Evolutionary conservation across 305 asterid genomes (phyloP).

Genomic region (Withania somnifera): DNA sequence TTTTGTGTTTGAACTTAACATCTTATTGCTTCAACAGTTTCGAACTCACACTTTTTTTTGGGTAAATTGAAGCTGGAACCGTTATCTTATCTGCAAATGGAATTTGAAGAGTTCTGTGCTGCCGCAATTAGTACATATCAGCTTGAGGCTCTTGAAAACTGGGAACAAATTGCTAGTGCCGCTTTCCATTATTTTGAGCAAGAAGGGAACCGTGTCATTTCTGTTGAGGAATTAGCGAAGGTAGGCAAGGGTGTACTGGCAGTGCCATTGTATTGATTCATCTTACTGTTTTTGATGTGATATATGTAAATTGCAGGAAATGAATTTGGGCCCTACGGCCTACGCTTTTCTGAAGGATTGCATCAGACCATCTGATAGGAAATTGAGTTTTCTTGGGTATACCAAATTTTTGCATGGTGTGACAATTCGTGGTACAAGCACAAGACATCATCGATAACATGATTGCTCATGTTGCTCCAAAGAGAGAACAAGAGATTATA

Average conservation of each 20-base stretch:
- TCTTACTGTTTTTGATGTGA: no score
- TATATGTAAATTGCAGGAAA: no score
- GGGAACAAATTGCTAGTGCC: conserved; percentile 80
- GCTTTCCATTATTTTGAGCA: conserved; percentile 67
- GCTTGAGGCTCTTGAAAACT: conserved; percentile 66
- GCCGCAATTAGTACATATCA: conserved; percentile 88
- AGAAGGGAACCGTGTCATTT: conserved; percentile 76
- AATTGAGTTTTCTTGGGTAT: conserved; percentile 65
- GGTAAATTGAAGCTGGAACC: conserved; percentile 51
- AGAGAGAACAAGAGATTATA: neutral
- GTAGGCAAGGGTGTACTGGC: no score
- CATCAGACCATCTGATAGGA: conserved; percentile 60
- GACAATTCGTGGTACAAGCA: conserved; percentile 64
- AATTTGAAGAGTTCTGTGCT: conserved; percentile 85
- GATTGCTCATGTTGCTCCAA: neutral
- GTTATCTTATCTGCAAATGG: conserved; percentile 60
- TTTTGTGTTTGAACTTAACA: neutral
- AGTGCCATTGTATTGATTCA: no score
- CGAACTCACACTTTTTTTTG: neutral
- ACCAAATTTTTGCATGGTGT: conserved; percentile 91
- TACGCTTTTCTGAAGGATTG: conserved; percentile 73
- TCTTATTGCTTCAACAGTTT: neutral
- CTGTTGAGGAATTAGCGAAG: conserved; percentile 85
- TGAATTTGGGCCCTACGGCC: conserved; percentile 64
- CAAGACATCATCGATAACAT: conserved; percentile 50